Evolutionary conservation across 2,329 filamentous ascomycete species (phyloP).

Genomic region (Trichophyton mentagrophytes): DNA sequence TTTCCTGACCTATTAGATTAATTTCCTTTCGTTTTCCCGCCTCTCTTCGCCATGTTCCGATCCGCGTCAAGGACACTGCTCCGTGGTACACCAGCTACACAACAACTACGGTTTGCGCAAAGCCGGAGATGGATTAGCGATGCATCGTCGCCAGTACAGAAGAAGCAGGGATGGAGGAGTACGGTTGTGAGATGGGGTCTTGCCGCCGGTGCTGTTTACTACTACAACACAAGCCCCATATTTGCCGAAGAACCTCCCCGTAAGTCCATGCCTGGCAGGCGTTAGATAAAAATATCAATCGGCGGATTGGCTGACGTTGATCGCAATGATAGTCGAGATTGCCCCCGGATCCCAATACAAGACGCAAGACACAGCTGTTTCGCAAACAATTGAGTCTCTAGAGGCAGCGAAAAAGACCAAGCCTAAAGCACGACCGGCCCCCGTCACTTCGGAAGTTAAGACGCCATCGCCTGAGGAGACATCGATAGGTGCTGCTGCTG

Average conservation of each 20-base stretch:
- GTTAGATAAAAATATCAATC: neutral
- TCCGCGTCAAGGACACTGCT: constrained; percentile 14
- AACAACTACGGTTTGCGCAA: constrained; percentile 11
- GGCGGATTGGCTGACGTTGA: neutral
- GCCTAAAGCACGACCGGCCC: constrained; percentile 10
- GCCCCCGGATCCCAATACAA: neutral
- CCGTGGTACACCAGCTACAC: constrained; percentile 8
- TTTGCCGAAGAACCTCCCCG: constrained; percentile 73
- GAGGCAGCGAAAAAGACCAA: constrained; percentile 9
- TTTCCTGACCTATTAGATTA: neutral
- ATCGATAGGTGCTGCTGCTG: constrained; percentile 14
- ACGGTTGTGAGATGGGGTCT: constrained; percentile 59
- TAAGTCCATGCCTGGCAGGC: constrained; percentile 35
- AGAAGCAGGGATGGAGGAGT: constrained; percentile 72
- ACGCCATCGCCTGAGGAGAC: constrained; percentile 9
- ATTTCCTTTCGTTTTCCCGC: constrained; percentile 1
- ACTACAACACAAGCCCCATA: constrained; percentile 78
- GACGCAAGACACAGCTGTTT: constrained; percentile 5
- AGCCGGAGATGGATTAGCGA: constrained; percentile 44
- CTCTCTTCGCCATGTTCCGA: constrained; percentile 14
- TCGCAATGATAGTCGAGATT: neutral
- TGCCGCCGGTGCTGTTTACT: constrained; percentile 69
- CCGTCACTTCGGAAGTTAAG: constrained; percentile 11
- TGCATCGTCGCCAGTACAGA: constrained; percentile 40
- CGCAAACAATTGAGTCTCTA: constrained; percentile 9